A percentile compares a stretch with the other conserved stretches of the same genome.
phyloP scores from a whole-genome alignment of 768 basidiomycete species.

The Clavulina sp. region DNA sequence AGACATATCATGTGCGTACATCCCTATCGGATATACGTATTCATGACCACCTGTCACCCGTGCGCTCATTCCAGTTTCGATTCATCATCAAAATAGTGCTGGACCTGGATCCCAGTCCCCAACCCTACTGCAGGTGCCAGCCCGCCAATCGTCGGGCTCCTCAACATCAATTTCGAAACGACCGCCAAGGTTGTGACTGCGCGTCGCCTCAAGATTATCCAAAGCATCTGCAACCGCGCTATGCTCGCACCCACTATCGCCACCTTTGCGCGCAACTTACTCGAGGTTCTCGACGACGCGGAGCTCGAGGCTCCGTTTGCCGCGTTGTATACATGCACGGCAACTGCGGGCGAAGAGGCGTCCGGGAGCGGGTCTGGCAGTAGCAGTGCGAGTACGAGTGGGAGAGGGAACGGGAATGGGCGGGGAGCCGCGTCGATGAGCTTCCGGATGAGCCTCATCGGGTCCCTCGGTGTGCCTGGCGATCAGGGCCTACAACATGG shows the following conservation, averaged over 20 bases:
- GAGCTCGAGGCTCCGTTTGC: not conserved
- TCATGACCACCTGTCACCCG: too few species aligned
- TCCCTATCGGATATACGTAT: too few species aligned
- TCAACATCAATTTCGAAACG: slow-evolving; percentile 13
- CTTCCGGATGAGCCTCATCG: not conserved
- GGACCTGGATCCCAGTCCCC: slow-evolving; percentile 14
- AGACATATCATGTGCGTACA: slow-evolving; percentile 14
- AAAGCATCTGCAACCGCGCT: slow-evolving; percentile 9
- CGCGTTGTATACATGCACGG: not conserved
- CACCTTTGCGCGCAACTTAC: not conserved
- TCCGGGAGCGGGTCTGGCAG: too few species aligned
- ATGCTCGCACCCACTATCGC: not conserved
- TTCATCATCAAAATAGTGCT: not conserved
- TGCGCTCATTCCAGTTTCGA: not conserved
- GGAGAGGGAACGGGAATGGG: not conserved
- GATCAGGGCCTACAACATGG: too few species aligned
- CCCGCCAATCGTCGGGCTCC: slow-evolving; percentile 11
- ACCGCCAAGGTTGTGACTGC: slow-evolving; percentile 14
- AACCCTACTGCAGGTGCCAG: too few species aligned
- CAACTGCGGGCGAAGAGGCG: too few species aligned
- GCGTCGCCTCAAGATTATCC: slow-evolving; percentile 12
- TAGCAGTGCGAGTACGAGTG: too few species aligned
- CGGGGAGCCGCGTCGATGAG: not conserved
- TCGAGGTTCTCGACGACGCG: not conserved
- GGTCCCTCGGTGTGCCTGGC: too few species aligned